Conservation (phyloP, 2,329 filamentous ascomycete species). For the Beauveria sp. region DNA sequence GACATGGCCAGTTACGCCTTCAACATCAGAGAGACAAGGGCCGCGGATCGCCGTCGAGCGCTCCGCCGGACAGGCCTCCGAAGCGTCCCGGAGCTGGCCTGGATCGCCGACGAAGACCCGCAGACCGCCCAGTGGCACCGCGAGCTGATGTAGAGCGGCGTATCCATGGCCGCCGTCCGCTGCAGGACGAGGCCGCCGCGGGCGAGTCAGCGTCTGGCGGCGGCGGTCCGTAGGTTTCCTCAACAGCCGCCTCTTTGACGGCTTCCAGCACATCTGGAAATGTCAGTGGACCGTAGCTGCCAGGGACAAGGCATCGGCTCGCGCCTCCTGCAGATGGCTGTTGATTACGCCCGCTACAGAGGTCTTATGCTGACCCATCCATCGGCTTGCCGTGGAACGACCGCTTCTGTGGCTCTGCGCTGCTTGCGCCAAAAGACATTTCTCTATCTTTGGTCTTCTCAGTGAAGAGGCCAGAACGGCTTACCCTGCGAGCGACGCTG, state of each 20-base stretch:
- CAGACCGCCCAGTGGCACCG: constrained; percentile 11
- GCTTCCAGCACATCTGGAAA: constrained; percentile 14
- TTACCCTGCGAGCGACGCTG: constrained; percentile 8
- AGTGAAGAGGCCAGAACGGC: not conserved
- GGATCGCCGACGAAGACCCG: constrained; percentile 11
- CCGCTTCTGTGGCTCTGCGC: constrained; percentile 11
- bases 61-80: constrained; percentile 12
- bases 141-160: constrained; percentile 7
- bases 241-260: constrained; percentile 9
- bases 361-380: constrained; percentile 13
- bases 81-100: constrained; percentile 11
- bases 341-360: not conserved
- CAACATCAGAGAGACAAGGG: constrained; percentile 6
- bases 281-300: constrained; percentile 9
- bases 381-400: constrained; percentile 13
- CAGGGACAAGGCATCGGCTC: constrained; percentile 12
- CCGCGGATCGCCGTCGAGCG: constrained; percentile 8
- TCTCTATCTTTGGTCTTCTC: not conserved
- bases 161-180: constrained; percentile 11
- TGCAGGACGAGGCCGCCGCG: not conserved
- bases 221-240: constrained; percentile 11
- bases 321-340: constrained; percentile 2
- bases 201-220: not conserved
- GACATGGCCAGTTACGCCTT: not conserved
- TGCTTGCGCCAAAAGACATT: not conserved